Evolutionary conservation across 257 asterid species (phyloP).

Genomic region (Scutellaria baicalensis): DNA sequence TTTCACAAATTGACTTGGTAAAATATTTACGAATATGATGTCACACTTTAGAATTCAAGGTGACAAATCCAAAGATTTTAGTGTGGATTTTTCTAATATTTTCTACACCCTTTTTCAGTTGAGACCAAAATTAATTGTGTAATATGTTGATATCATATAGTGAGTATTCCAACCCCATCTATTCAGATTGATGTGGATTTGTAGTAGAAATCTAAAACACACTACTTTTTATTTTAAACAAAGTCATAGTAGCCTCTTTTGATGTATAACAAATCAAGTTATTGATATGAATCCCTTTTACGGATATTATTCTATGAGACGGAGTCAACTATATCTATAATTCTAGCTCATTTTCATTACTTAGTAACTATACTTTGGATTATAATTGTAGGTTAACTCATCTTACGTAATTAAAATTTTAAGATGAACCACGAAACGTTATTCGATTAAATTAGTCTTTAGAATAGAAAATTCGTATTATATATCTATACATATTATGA

Average conservation of each 20-base stretch:
- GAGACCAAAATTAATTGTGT: background rate
- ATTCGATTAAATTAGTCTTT: too few relatives aligned
- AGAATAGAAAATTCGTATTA: too few relatives aligned
- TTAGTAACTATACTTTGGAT: too few relatives aligned
- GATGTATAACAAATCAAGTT: background rate
- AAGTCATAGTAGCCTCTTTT: background rate
- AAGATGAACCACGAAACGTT: too few relatives aligned
- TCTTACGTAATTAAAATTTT: too few relatives aligned
- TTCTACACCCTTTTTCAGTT: background rate
- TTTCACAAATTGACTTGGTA: constrained; percentile 18
- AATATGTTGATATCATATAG: background rate
- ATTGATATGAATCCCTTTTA: background rate
- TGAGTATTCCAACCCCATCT: background rate
- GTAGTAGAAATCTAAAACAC: too few relatives aligned
- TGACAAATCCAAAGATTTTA: background rate
- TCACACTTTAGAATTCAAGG: background rate
- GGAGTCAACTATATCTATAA: too few relatives aligned
- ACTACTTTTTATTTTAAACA: background rate
- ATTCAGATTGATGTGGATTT: background rate
- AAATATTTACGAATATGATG: background rate
- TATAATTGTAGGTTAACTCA: too few relatives aligned
- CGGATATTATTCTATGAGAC: background rate
- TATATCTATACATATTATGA: background rate
- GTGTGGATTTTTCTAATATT: constrained; percentile 12
- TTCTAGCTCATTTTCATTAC: too few relatives aligned